A percentile compares a stretch with the other conserved stretches of the same genome.
Conservation (phyloP, 73 alveolate species). For the Paramecium biaurelia region DNA sequence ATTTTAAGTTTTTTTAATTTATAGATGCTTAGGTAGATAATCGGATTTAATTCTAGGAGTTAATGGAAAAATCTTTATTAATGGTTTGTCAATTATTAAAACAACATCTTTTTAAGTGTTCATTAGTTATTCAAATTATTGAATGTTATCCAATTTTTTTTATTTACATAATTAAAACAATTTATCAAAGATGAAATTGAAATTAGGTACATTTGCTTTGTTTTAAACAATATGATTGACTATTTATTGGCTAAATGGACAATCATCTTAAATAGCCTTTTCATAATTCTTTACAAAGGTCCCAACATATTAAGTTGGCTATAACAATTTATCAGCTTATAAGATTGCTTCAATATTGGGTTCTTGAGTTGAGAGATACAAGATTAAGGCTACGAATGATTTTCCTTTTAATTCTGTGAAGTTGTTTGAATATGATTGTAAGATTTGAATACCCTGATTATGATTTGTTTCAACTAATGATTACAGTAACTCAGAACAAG, state of each 20-base stretch:
- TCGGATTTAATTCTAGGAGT: constrained; percentile 15
- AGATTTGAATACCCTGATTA: background rate
- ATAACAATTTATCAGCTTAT: background rate
- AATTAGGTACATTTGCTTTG: background rate
- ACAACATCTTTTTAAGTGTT: background rate
- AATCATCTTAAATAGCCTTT: background rate
- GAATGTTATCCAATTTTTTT: background rate
- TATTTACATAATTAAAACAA: background rate
- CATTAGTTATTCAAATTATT: background rate
- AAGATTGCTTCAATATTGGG: background rate
- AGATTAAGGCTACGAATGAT: background rate
- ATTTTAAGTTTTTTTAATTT: background rate
- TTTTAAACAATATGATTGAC: background rate
- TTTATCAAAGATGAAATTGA: background rate
- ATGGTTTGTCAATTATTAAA: background rate
- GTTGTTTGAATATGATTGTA: background rate
- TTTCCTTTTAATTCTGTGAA: background rate
- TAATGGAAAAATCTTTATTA: background rate
- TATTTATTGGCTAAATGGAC: background rate
- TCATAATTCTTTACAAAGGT: background rate
- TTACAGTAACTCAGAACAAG: background rate
- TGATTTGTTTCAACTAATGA: background rate
- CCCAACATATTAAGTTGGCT: background rate
- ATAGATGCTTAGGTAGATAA: background rate
- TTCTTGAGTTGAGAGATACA: background rate